Evolutionary conservation across 1,139 yeast genomes (phyloP).

Genomic region (Geotrichum klebahnii): DNA sequence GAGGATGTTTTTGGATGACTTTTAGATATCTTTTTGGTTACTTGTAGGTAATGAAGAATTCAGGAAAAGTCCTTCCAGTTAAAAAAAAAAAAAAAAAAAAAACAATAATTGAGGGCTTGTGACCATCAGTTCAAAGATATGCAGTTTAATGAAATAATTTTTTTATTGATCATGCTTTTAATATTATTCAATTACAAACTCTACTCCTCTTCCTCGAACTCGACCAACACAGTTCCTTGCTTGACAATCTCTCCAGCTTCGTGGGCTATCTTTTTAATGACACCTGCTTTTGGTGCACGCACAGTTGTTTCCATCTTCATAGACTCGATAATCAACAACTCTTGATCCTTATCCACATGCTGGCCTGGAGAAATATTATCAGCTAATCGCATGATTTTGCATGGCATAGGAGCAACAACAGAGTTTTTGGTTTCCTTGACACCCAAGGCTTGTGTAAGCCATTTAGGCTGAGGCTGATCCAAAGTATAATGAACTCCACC

Average conservation of each 20-base stretch:
- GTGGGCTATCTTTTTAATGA: slow-evolving; percentile 34
- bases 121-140: too few species aligned
- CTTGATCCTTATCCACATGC: slow-evolving; percentile 26
- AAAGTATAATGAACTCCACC: slow-evolving; percentile 35
- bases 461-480: slow-evolving; percentile 33
- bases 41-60: too few species aligned
- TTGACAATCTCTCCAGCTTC: slow-evolving; percentile 36
- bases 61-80: too few species aligned
- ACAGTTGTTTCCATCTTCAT: slow-evolving; percentile 32
- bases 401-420: slow-evolving; percentile 40
- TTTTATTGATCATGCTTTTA: too few species aligned
- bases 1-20: too few species aligned
- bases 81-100: too few species aligned
- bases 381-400: slow-evolving; percentile 35
- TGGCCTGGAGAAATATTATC: slow-evolving; percentile 22
- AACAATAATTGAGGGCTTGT: too few species aligned
- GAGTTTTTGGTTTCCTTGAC: slow-evolving; percentile 32
- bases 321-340: slow-evolving; percentile 27
- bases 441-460: slow-evolving; percentile 36
- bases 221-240: slow-evolving; percentile 37
- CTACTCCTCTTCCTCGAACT: slow-evolving; percentile 33
- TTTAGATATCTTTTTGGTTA: too few species aligned
- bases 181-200: too few species aligned
- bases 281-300: slow-evolving; percentile 29
- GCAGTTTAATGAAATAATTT: too few species aligned